Evolutionary conservation across 768 basidiomycete genomes (phyloP).

Genomic region (Russula virescens): DNA sequence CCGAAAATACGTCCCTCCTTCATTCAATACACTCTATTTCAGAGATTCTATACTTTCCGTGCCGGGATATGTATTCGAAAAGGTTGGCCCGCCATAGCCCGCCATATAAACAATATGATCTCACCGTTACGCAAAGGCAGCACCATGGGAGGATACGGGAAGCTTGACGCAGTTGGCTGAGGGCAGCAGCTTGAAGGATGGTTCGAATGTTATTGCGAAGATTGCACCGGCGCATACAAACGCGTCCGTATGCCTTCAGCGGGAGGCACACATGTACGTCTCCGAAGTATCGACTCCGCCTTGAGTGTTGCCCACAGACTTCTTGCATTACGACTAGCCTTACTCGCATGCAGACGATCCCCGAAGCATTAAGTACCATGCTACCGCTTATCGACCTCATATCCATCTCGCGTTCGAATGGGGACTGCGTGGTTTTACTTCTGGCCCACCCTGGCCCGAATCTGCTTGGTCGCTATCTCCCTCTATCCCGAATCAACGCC

Average conservation of each 20-base stretch:
- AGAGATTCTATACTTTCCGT: constrained; percentile 49
- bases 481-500: constrained; percentile 58
- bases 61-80: constrained; percentile 70
- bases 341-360: constrained; percentile 41
- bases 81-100: constrained; percentile 36
- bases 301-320: background rate
- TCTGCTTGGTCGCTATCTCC: constrained; percentile 63
- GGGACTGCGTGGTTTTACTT: constrained; percentile 66
- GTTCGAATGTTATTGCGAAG: constrained; percentile 63
- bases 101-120: background rate
- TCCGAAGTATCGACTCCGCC: background rate
- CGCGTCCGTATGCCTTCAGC: constrained; percentile 64
- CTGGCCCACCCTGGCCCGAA: constrained; percentile 67
- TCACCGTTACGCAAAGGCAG: constrained; percentile 37
- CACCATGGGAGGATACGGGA: constrained; percentile 67
- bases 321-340: constrained; percentile 35
- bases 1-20: constrained; percentile 51
- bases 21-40: constrained; percentile 55
- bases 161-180: constrained; percentile 64
- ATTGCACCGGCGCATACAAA: constrained; percentile 69
- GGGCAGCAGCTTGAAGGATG: constrained; percentile 64
- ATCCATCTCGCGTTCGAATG: constrained; percentile 57
- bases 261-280: constrained; percentile 63
- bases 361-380: constrained; percentile 48
- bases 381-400: constrained; percentile 60